Conservation (phyloP, 2,329 filamentous ascomycete species). For the Penicillium occitanis region DNA sequence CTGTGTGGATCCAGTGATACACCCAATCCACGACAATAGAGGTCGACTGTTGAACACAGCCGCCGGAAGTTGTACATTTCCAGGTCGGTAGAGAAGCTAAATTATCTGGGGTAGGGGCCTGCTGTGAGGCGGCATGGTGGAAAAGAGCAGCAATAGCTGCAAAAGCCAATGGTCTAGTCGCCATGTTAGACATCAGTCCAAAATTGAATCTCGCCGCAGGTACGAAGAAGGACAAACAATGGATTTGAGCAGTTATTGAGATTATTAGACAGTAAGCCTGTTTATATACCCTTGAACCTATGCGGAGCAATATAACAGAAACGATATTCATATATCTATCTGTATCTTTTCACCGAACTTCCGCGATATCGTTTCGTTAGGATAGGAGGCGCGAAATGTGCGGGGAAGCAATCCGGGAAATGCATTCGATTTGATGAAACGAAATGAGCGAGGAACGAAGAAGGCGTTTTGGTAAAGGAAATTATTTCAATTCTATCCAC, state of each 20-base stretch:
- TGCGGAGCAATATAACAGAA: not conserved
- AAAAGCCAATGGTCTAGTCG: not conserved
- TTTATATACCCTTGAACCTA: not conserved
- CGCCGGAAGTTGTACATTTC: constrained; percentile 53
- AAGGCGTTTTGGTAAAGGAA: not conserved
- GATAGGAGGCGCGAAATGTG: not conserved
- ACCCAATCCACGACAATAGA: constrained; percentile 59
- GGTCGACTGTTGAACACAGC: constrained; percentile 54
- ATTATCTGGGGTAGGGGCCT: constrained; percentile 44
- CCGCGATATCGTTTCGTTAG: not conserved
- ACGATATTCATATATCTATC: not conserved
- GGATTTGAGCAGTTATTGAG: not conserved
- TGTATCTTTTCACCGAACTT: not conserved
- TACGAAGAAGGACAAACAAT: not conserved
- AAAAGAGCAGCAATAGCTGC: constrained; percentile 1
- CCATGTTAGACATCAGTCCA: not conserved
- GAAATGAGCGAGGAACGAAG: not conserved
- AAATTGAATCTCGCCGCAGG: not conserved
- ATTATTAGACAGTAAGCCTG: not conserved
- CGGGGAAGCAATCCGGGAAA: not conserved
- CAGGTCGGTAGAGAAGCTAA: constrained; percentile 50
- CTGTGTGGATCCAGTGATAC: constrained; percentile 59
- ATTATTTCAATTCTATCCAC: not conserved
- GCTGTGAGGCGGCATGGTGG: not conserved
- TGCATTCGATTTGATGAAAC: not conserved